Base-by-base conservation (phyloP, 2,329 filamentous ascomycete species). In the Herpotrichia juniperi region DNA sequence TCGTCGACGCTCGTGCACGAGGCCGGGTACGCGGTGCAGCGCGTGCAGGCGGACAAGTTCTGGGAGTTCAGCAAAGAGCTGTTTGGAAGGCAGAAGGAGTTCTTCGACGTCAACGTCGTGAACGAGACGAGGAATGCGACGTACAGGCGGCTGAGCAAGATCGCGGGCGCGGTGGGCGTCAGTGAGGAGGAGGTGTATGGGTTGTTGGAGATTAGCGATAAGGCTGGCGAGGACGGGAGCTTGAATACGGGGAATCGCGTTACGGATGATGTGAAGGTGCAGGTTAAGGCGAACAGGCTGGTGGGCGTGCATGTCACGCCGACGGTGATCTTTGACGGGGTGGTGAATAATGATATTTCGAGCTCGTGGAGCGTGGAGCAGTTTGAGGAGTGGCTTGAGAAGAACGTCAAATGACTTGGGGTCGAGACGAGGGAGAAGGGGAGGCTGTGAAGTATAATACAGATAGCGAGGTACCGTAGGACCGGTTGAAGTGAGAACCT, bases 271-370 rank as follows among this genome's bases (percentile, higher is more conserved):
- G 74, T 97, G 49, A 97, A 96, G 80, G 75, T 90, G 43, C 78
- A 93, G 65, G 85, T 93, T 56, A 96, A 93, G 82, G 87, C 87
- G 72, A 81, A 90, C 64, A 80, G 93, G 37, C 76, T 94, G 61
- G 83, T 90, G 8, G 89, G 93, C 11, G 85, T 96, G 37, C 93
- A 97, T 78, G 91, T 97, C 34, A 93, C 91, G 35, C 93, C 93
- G 1, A 97, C 93, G 0, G 91, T 93, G 17, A 81, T 96, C 44
- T 93, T 96, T 72, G 87, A 97, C 74, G 92, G 93, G 0, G 84
- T 96, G 21, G 87, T 96, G 44, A 89, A 90, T 67, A 85, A 84
- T 58, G 85, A 88, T 45, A 89, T 96, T 59, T 88, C 87, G 57
- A 93, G 89, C 51, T 83, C 87, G 21, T 97, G 92, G 84, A 87